Percentiles rank a stretch among this genome's conserved stretches.
phyloP scores from a whole-genome alignment of 2,329 filamentous ascomycete species.

The Xylariaceae sp. region DNA sequence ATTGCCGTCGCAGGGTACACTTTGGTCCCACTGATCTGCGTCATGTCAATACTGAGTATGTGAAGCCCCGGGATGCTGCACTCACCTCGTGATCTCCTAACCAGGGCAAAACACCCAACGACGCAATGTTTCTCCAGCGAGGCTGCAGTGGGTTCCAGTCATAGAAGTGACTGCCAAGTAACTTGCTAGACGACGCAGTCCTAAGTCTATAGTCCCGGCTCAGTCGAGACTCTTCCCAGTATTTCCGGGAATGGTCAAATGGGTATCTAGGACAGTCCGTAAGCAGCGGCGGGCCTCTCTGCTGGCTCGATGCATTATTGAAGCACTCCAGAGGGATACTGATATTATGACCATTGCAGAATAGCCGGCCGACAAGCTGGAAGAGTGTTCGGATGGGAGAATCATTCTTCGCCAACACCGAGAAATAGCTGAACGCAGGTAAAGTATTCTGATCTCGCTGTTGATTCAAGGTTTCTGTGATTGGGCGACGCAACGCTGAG shows the following conservation, averaged over 20 bases:
- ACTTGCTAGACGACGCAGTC: slow-evolving; percentile 22
- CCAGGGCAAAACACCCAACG: slow-evolving; percentile 41
- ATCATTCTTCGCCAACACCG: slow-evolving; percentile 7
- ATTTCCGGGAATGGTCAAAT: slow-evolving; percentile 36
- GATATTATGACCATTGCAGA: slow-evolving; percentile 22
- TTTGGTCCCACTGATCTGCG: slow-evolving; percentile 24
- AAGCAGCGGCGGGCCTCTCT: slow-evolving; percentile 18
- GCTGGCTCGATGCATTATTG: too few relatives aligned
- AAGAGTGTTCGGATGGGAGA: slow-evolving; percentile 19
- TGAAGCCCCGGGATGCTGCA: neutral
- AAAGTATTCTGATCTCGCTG: slow-evolving; percentile 12
- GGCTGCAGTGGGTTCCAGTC: slow-evolving; percentile 29
- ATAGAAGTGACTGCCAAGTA: slow-evolving; percentile 24
- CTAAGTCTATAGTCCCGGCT: slow-evolving; percentile 31
- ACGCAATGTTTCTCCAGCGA: slow-evolving; percentile 43
- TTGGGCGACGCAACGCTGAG: slow-evolving; percentile 26
- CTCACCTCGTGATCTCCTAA: slow-evolving; percentile 39
- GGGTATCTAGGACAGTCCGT: slow-evolving; percentile 38
- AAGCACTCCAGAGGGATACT: slow-evolving; percentile 9
- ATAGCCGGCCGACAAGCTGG: slow-evolving; percentile 24
- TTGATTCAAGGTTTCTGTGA: slow-evolving; percentile 25
- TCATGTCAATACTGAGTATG: neutral
- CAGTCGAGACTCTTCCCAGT: slow-evolving; percentile 37
- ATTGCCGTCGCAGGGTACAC: slow-evolving; percentile 36
- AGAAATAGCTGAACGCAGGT: too few relatives aligned